Percentiles rank a stretch among this genome's conserved stretches.
Conservation (phyloP, 2,329 filamentous ascomycete genomes). For the Waltergamsia citrina region DNA sequence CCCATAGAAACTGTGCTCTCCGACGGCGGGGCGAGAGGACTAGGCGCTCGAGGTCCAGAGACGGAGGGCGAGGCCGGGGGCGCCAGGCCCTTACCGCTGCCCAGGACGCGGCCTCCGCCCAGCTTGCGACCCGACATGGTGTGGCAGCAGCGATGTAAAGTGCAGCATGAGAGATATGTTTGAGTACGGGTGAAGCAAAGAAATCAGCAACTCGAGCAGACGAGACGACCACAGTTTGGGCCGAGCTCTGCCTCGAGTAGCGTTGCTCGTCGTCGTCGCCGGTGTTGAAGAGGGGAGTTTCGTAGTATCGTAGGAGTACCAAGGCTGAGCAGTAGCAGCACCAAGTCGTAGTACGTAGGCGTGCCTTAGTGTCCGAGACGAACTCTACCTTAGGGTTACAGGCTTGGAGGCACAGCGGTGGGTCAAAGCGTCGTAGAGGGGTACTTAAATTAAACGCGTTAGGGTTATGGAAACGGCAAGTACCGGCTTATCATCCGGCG, state of each 20-base stretch:
- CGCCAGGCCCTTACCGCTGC: slow-evolving; percentile 74
- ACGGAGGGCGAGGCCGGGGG: slow-evolving; percentile 38
- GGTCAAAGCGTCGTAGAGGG: too few species aligned
- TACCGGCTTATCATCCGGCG: too few species aligned
- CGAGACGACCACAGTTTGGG: slow-evolving; percentile 3
- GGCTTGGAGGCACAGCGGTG: too few species aligned
- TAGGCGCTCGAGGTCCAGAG: slow-evolving; percentile 30
- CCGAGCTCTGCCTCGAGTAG: slow-evolving; percentile 3
- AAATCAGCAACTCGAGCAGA: background rate
- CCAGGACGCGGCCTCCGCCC: slow-evolving; percentile 85
- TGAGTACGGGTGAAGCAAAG: background rate
- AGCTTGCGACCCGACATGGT: slow-evolving; percentile 77
- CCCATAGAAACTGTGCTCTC: slow-evolving; percentile 70
- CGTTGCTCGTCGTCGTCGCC: background rate
- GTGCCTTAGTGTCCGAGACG: too few species aligned
- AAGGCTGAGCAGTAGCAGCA: too few species aligned
- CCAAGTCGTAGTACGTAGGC: too few species aligned
- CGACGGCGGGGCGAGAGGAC: slow-evolving; percentile 42
- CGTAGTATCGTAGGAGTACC: too few species aligned
- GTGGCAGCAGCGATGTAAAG: background rate
- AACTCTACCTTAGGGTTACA: too few species aligned
- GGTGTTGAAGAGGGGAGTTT: too few species aligned
- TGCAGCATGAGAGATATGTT: too few species aligned
- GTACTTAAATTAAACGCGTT: too few species aligned
- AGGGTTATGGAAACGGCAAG: too few species aligned